Conservation (phyloP, 1,139 yeast species). For the Saccharomyces hybrid region DNA sequence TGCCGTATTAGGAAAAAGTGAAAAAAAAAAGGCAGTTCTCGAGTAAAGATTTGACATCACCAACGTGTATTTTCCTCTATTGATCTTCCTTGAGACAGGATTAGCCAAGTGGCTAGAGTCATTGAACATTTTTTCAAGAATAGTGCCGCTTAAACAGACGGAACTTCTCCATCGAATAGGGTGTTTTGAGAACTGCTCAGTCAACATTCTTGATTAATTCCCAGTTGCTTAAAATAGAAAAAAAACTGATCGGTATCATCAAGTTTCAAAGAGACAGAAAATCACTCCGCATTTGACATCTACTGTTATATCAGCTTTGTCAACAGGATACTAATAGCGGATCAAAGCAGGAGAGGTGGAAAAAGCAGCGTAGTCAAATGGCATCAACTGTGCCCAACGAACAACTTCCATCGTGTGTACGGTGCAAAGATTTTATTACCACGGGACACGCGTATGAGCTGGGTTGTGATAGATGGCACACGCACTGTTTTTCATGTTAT, state of each 20-base stretch:
- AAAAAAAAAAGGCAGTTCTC: background rate
- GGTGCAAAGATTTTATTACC: conserved; percentile 39
- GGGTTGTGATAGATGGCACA: conserved; percentile 95
- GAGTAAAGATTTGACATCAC: background rate
- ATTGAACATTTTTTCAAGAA: background rate
- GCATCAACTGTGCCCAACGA: background rate
- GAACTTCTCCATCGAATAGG: background rate
- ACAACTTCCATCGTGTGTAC: conserved; percentile 25
- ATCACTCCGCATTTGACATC: background rate
- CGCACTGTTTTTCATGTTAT: conserved; percentile 83
- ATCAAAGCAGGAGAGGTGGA: background rate
- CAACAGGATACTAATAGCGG: background rate
- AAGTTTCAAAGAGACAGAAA: background rate
- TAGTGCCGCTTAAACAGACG: background rate
- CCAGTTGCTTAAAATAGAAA: background rate
- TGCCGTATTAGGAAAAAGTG: background rate
- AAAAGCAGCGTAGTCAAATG: background rate
- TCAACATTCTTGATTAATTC: background rate
- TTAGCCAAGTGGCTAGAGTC: background rate
- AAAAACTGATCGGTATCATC: background rate
- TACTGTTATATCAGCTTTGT: background rate
- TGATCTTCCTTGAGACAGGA: background rate
- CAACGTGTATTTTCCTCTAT: background rate
- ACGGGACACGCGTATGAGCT: conserved; percentile 79
- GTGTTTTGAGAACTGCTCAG: background rate